These are phyloP conservation scores for Pythium oligandrum DNA, from an alignment of 352 stramenopile species.

Conservation along the genomic window DNA sequence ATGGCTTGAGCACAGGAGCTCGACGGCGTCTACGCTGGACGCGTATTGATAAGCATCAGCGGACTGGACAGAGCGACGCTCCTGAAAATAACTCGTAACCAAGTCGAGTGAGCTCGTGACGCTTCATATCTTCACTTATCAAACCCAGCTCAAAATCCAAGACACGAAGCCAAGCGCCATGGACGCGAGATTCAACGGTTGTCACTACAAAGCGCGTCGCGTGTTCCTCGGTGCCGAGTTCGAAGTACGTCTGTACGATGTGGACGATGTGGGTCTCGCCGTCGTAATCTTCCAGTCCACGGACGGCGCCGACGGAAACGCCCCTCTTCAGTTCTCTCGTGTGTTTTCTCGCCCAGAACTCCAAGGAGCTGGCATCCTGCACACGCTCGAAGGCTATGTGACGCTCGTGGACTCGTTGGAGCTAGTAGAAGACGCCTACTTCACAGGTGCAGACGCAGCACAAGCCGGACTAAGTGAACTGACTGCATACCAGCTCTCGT, in stretches of 20 bases:
- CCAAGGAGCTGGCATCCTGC: conserved; percentile 32
- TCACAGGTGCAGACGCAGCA: conserved; percentile 41
- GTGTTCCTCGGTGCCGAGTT: conserved; percentile 59
- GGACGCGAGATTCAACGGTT: conserved; percentile 45
- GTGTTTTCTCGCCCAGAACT: conserved; percentile 56
- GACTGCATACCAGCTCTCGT: conserved; percentile 56
- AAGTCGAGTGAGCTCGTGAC: too few species aligned
- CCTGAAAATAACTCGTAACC: too few species aligned
- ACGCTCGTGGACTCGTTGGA: conserved; percentile 58
- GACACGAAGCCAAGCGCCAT: conserved; percentile 10
- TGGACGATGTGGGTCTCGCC: conserved; percentile 60
- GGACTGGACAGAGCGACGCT: too few species aligned
- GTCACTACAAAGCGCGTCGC: conserved; percentile 56
- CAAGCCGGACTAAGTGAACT: conserved; percentile 29
- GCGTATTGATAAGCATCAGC: too few species aligned
- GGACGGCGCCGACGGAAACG: conserved; percentile 6
- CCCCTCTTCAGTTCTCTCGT: conserved; percentile 54
- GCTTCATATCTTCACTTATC: too few species aligned
- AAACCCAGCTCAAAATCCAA: background rate
- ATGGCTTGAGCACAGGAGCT: background rate
- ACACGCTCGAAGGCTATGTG: conserved; percentile 62
- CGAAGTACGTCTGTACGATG: conserved; percentile 67
- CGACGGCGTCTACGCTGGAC: too few species aligned
- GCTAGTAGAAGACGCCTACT: conserved; percentile 61
- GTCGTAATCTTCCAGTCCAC: conserved; percentile 45